phyloP scores from a whole-genome alignment of 345 rosid genomes.

The Citrus inodora region DNA sequence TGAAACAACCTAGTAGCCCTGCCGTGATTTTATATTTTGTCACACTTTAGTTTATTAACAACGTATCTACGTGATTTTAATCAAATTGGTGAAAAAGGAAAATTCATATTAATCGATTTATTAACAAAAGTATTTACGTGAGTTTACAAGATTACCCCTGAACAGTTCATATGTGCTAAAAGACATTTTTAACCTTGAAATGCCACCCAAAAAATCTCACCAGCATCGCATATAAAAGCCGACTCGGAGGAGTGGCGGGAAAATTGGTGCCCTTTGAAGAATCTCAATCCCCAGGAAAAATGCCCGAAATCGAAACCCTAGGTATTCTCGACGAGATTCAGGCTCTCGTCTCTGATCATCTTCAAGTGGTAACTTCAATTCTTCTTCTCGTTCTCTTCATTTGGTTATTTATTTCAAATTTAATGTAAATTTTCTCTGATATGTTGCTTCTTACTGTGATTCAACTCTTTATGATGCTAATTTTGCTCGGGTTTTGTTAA shows the following conservation, averaged over 20 bases:
- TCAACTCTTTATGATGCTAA: neutral
- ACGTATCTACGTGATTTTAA: no score
- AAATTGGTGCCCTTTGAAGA: conserved; percentile 18
- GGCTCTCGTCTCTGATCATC: conserved; percentile 71
- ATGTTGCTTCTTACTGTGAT: neutral
- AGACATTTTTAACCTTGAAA: neutral
- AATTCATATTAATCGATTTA: no score
- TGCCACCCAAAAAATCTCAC: neutral
- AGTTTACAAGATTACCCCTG: neutral
- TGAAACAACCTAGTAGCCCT: no score
- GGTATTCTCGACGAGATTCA: conserved; percentile 62
- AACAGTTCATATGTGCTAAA: neutral
- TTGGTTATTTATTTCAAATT: neutral
- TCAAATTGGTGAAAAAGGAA: no score
- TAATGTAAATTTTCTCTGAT: neutral
- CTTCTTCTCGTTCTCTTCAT: neutral
- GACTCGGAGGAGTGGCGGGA: conserved; percentile 43
- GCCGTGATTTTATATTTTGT: no score
- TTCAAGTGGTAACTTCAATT: conserved; percentile 59
- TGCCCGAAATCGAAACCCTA: conserved; percentile 66
- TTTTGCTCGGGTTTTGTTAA: neutral
- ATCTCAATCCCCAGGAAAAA: conserved; percentile 1
- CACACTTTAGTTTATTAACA: no score
- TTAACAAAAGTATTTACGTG: no score
- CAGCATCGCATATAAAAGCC: neutral